A percentile compares a stretch with the other conserved stretches of the same genome.
These are phyloP conservation scores for Aspergillus wentii DNA, from an alignment of 495 filamentous ascomycete genomes.

Conservation along the genomic window DNA sequence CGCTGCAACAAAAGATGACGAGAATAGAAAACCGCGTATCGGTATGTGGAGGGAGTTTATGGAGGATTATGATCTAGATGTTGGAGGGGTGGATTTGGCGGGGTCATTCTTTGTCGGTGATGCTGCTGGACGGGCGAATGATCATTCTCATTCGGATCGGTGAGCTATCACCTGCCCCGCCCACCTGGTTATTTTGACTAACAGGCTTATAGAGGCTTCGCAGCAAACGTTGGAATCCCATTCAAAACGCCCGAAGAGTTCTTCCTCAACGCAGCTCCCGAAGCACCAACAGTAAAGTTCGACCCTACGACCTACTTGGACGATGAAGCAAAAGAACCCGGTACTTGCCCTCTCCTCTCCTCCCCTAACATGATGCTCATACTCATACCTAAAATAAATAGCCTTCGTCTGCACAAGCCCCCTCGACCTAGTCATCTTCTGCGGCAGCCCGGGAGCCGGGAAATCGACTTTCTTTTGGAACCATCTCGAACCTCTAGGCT, in stretches of 20 bases:
- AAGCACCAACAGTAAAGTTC: constrained; percentile 62
- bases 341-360: constrained; percentile 14
- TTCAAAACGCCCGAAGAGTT: constrained; percentile 90
- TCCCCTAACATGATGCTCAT: no score
- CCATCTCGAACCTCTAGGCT: constrained; percentile 71
- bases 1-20: constrained; percentile 76
- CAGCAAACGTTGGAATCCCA: constrained; percentile 70
- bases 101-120: constrained; percentile 86
- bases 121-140: constrained; percentile 63
- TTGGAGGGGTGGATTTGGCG: constrained; percentile 57
- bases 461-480: constrained; percentile 89
- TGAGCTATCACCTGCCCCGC: constrained; percentile 19
- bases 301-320: constrained; percentile 54
- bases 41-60: constrained; percentile 89
- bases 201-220: constrained; percentile 53
- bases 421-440: constrained; percentile 77
- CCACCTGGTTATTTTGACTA: background rate
- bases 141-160: constrained; percentile 80
- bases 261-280: constrained; percentile 63
- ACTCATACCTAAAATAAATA: no score
- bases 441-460: constrained; percentile 81
- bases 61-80: constrained; percentile 64
- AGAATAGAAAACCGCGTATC: constrained; percentile 76
- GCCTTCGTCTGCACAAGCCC: constrained; percentile 62
- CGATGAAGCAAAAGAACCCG: constrained; percentile 19